Percentiles rank a stretch among this genome's conserved stretches.
Conservation (phyloP, 1,284 basidiomycete species). For the Boletellus sp. region DNA sequence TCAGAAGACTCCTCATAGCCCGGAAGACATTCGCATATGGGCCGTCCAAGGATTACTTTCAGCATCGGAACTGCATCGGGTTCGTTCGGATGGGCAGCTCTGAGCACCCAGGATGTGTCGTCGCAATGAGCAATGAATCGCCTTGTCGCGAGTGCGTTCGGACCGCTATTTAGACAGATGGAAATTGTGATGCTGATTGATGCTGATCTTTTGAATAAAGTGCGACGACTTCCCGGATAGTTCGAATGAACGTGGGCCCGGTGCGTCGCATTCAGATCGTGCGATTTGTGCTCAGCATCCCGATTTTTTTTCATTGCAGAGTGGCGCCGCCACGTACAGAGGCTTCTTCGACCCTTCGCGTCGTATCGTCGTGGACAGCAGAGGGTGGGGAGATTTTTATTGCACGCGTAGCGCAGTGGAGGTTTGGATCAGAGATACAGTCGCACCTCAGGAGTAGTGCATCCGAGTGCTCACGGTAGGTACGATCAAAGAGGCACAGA, state of each 20-base stretch:
- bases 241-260: conserved; percentile 62
- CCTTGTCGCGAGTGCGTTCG: conserved; percentile 12
- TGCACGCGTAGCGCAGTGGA: conserved; percentile 51
- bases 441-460: too few relatives aligned
- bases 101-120: conserved; percentile 54
- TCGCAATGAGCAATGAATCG: conserved; percentile 62
- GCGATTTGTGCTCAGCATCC: neutral
- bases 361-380: conserved; percentile 40
- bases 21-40: conserved; percentile 69
- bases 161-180: neutral
- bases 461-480: too few relatives aligned
- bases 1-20: conserved; percentile 52
- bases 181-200: neutral
- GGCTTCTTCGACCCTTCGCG: conserved; percentile 46
- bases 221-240: conserved; percentile 34
- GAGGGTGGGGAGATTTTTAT: conserved; percentile 61
- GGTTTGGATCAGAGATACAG: conserved; percentile 47
- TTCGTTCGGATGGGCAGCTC: conserved; percentile 62
- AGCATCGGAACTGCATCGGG: conserved; percentile 62
- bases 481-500: too few relatives aligned
- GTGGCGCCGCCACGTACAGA: conserved; percentile 41
- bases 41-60: conserved; percentile 54
- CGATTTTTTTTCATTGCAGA: conserved; percentile 10
- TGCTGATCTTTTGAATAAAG: conserved; percentile 12
- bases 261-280: conserved; percentile 37